Conservation (phyloP, 306 rosid species). For the Quercus ilex region DNA sequence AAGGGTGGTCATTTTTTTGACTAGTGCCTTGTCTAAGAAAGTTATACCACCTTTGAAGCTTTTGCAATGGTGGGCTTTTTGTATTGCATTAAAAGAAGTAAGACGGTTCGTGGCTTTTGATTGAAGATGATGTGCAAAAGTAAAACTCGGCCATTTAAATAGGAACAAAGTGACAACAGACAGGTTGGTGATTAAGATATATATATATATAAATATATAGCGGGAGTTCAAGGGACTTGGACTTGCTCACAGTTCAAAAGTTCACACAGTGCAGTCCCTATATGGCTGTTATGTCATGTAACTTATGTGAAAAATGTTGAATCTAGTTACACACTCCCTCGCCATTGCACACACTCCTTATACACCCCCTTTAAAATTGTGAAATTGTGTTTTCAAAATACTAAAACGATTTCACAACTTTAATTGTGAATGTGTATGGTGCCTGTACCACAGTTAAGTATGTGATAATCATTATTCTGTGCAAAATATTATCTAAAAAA, state of each 20-base stretch:
- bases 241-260: neutral
- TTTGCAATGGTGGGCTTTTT: slow-evolving; percentile 64
- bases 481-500: neutral
- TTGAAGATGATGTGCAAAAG: slow-evolving; percentile 39
- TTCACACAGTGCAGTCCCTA: neutral
- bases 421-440: too few relatives aligned
- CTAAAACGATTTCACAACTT: too few relatives aligned
- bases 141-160: slow-evolving; percentile 30
- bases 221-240: neutral
- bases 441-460: too few relatives aligned
- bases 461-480: too few relatives aligned
- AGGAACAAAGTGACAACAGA: slow-evolving; percentile 36
- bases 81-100: slow-evolving; percentile 74
- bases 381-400: too few relatives aligned
- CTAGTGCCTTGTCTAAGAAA: slow-evolving; percentile 43
- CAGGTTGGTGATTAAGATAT: slow-evolving; percentile 26
- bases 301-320: neutral
- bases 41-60: slow-evolving; percentile 49
- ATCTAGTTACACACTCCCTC: too few relatives aligned
- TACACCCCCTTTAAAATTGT: too few relatives aligned
- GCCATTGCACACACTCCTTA: too few relatives aligned
- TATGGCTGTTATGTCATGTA: neutral
- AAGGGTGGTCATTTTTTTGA: slow-evolving; percentile 27
- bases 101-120: slow-evolving; percentile 50
- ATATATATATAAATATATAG: neutral